Base-by-base conservation (phyloP, 2,329 filamentous ascomycete species). In the Alternaria postmessia region DNA sequence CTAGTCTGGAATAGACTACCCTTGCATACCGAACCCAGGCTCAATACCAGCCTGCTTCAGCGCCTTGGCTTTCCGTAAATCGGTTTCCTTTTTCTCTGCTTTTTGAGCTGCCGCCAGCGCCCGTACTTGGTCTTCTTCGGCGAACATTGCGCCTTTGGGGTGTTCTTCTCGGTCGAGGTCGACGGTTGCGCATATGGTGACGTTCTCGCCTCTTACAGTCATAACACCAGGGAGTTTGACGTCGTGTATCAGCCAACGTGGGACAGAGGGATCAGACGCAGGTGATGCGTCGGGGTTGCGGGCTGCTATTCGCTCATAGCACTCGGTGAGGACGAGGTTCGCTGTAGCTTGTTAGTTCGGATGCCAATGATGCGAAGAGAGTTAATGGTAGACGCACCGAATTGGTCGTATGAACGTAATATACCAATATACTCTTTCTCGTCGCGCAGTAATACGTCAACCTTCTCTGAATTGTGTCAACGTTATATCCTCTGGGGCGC, bases 151-250 rank as follows among this genome's bases (percentile, higher is more conserved):
- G 32, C 89, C 88, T 1, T 92, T 93, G 14, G 93, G 85, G 59
- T 96, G 89, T 78, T 99, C 95, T 79, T 99, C 95, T 75, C 91
- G 93, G 82, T 99, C 95, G 24, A 99, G 87, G 78, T 99, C 95
- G 72, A 99, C 96, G 80, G 98, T 96, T 38, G 95, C 95, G 18
- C 98, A 86, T 44, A 99, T 84, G 52, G 97, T 85, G n/a, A 99
- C 95, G 78, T 99, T 99, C 82, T 99, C 95, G 68, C 95, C 95
- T 60, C 95, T 87, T 46, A 99, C 92, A 36, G 98, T 87, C 81
- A 95, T 98, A 64, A 96, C 88, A 51, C 95, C 95, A 56, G 93
- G 89, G 59, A 93, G 88, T 11, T 88, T 85, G 61, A 96, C 87
- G 77, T 99, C 95, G 62, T 93, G 92, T 77, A 93, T 98, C 52